Percentiles rank a stretch among this genome's conserved stretches.
phyloP scores from a whole-genome alignment of 176 grass and related monocot species.

The Saccharum officinarum region DNA sequence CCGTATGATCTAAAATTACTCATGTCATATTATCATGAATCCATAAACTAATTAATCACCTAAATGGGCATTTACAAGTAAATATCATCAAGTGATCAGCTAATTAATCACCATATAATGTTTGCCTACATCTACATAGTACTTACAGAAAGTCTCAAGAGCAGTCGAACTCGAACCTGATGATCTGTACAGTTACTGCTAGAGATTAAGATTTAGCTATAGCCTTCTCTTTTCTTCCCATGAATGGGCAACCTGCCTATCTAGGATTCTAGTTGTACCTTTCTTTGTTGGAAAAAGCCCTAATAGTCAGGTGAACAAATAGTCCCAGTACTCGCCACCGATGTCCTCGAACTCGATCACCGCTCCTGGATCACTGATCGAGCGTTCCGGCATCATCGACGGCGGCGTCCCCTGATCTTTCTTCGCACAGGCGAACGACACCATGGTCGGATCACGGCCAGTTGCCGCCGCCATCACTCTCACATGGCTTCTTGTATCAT shows the following conservation, averaged over 20 bases:
- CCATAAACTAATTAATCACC: background rate
- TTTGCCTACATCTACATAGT: background rate
- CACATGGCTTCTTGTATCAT: background rate
- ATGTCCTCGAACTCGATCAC: constrained; percentile 53
- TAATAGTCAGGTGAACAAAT: constrained; percentile 34
- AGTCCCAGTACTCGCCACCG: constrained; percentile 58
- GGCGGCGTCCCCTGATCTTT: background rate
- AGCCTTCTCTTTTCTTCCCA: background rate
- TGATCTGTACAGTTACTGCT: background rate
- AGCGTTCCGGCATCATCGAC: background rate
- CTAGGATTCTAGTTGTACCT: background rate
- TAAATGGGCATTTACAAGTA: background rate
- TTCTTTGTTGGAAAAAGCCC: background rate
- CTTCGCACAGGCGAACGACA: constrained; percentile 27
- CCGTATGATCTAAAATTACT: background rate
- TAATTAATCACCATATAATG: background rate
- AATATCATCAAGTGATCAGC: too few species aligned
- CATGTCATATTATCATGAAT: background rate
- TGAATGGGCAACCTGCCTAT: background rate
- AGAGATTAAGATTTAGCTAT: background rate
- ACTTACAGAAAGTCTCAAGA: background rate
- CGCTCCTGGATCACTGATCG: constrained; percentile 13
- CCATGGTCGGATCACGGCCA: constrained; percentile 1
- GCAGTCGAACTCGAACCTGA: background rate
- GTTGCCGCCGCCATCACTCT: background rate